Conservation (phyloP, 2,329 filamentous ascomycete genomes). For the Alternaria sp. region DNA sequence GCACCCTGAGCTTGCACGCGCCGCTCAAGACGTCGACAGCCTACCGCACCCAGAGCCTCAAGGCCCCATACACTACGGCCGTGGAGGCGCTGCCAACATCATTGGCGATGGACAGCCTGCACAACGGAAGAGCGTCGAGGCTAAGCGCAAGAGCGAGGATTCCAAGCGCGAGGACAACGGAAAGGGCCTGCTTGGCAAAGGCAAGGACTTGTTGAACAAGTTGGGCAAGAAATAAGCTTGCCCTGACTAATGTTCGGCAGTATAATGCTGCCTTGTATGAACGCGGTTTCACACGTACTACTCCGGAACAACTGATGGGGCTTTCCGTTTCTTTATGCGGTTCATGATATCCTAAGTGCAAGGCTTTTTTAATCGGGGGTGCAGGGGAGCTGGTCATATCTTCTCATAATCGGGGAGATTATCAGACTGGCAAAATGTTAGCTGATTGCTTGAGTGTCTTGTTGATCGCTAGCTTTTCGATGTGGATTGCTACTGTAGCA, state of each 20-base stretch:
- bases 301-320: constrained; percentile 1
- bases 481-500: background rate
- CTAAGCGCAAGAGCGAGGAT: constrained; percentile 40
- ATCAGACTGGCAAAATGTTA: constrained; percentile 2
- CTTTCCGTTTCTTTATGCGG: constrained; percentile 16
- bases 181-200: constrained; percentile 60
- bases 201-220: constrained; percentile 61
- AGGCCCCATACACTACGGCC: constrained; percentile 71
- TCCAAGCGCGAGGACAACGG: constrained; percentile 23
- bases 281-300: background rate
- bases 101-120: constrained; percentile 50
- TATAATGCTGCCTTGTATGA: background rate
- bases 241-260: background rate
- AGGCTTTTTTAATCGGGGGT: constrained; percentile 10
- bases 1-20: constrained; percentile 72
- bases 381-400: constrained; percentile 16
- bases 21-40: constrained; percentile 82
- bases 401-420: constrained; percentile 6
- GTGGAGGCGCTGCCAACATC: constrained; percentile 77
- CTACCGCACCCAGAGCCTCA: constrained; percentile 60
- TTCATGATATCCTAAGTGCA: constrained; percentile 30
- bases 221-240: constrained; percentile 51
- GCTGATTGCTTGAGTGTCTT: background rate
- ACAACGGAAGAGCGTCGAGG: constrained; percentile 41
- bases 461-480: background rate